Base-by-base conservation (phyloP, 2,329 filamentous ascomycete species). In the Colletotrichum lini region DNA sequence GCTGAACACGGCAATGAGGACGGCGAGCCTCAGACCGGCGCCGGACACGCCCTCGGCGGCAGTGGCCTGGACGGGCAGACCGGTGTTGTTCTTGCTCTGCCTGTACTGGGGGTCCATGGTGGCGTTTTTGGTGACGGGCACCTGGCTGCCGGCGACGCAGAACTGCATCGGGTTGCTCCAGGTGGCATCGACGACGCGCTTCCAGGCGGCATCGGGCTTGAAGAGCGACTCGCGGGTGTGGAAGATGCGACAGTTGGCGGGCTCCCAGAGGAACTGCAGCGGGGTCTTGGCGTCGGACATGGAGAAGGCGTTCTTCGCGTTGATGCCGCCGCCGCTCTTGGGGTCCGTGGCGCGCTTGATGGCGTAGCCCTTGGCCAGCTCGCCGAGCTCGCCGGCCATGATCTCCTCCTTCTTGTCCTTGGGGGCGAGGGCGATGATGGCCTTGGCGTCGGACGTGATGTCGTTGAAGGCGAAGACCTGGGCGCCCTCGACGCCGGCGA, bases 401-500 rank as follows among this genome's bases (percentile, higher is more conserved):
- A 77, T 72, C 54, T 75, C 67, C 8, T 68, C 65, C 58, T 73
- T 63, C 23, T 62, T 54, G 3, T 74, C 68, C 44, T 73, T 70
- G 9, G 75, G 73, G 5, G 74, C 72, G 2, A 79, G 75, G 5
- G 67, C 58, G 16, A 82, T 59, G 15, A 77, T 74, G 2, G 77
- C 76, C 12, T 74, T 54, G n/a, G 80, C 77, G 3, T 76, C 74
- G 3, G 65, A 64, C 13, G 74, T 67, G n/a, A 82, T 75, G 40
- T 79, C 75, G 40, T 75, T 68, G 49, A 82, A 74, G 45, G 64
- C 69, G 68, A 82, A 79, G 5, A 82, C 76, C 73, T 82, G 79
- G 2, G 80, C 80, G 12, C 86, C 86, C 75, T 87, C 85, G 58
- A 84, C 84, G 56, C 85, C 85, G 8, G 82, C 85, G 44, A 87